Evolutionary conservation across 2,329 filamentous ascomycete species (phyloP).

Genomic region (Atkinsonella hypoxylon): DNA sequence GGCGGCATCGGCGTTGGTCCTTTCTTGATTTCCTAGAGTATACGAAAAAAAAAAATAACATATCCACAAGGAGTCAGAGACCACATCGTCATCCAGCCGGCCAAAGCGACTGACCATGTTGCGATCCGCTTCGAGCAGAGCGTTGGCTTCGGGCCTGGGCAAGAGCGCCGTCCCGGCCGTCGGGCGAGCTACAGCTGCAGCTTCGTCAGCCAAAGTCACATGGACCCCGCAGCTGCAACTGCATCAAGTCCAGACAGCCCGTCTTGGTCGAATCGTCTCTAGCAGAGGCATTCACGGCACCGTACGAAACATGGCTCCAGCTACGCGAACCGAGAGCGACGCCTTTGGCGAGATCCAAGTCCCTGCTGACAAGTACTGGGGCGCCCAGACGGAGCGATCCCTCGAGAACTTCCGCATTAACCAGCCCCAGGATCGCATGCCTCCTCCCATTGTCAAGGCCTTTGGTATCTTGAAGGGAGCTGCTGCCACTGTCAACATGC

Average conservation of each 20-base stretch:
- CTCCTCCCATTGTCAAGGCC: slow-evolving; percentile 77
- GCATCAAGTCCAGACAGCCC: background rate
- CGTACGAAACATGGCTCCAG: slow-evolving; percentile 12
- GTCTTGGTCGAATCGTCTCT: background rate
- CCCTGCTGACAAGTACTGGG: slow-evolving; percentile 90
- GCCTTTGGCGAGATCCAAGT: slow-evolving; percentile 97
- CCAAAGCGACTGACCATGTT: background rate
- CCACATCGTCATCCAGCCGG: no score
- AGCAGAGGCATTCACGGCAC: slow-evolving; percentile 10
- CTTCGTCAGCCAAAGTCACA: background rate
- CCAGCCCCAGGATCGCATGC: slow-evolving; percentile 98
- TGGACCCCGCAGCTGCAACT: slow-evolving; percentile 3
- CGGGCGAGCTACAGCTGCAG: background rate
- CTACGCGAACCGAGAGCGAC: slow-evolving; percentile 80
- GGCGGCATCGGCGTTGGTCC: background rate
- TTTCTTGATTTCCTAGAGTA: background rate
- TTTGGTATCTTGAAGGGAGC: slow-evolving; percentile 97
- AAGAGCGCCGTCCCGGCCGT: slow-evolving; percentile 1
- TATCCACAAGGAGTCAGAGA: background rate
- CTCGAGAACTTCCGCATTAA: slow-evolving; percentile 98
- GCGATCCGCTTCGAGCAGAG: slow-evolving; percentile 4
- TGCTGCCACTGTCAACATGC: slow-evolving; percentile 90
- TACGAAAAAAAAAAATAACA: no score
- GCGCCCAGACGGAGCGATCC: slow-evolving; percentile 91
- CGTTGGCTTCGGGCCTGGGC: slow-evolving; percentile 1